Evolutionary conservation across 345 rosid genomes (phyloP).

Genomic region (Dovyalis caffra): DNA sequence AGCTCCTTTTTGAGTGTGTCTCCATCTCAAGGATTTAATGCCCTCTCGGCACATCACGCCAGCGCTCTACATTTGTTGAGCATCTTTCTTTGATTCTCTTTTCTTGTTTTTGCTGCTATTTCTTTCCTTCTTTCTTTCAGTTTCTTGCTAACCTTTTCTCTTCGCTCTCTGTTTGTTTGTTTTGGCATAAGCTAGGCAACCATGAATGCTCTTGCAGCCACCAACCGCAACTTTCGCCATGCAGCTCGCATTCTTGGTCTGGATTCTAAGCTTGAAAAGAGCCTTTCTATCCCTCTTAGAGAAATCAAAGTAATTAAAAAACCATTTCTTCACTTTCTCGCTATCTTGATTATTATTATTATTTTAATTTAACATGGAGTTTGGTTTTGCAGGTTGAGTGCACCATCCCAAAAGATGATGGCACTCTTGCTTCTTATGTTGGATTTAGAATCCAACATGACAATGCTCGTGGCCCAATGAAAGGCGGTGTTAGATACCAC

Average conservation of each 20-base stretch:
- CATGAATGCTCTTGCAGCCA: conserved; percentile 32
- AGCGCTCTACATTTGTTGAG: too few species aligned
- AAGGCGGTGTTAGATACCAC: conserved; percentile 29
- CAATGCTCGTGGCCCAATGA: conserved; percentile 34
- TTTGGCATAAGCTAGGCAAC: not conserved
- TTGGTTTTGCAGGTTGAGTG: conserved; percentile 22
- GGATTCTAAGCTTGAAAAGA: conserved; percentile 28
- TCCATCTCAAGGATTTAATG: too few species aligned
- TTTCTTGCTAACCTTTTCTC: not conserved
- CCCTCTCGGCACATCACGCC: too few species aligned
- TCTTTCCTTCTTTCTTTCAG: not conserved
- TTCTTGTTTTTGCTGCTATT: not conserved
- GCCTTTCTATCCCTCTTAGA: conserved; percentile 29
- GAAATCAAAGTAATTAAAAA: conserved; percentile 22
- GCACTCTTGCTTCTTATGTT: conserved; percentile 21
- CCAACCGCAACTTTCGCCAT: conserved; percentile 26
- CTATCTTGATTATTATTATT: too few species aligned
- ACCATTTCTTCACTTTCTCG: not conserved
- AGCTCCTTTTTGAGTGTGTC: too few species aligned
- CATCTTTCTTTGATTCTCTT: too few species aligned
- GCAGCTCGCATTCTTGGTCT: conserved; percentile 25
- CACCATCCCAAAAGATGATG: conserved; percentile 30
- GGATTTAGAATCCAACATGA: conserved; percentile 31
- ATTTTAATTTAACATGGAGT: not conserved
- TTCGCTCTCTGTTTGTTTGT: not conserved